Conservation (phyloP, 305 asterid genomes). For the Rubia tinctorum region DNA sequence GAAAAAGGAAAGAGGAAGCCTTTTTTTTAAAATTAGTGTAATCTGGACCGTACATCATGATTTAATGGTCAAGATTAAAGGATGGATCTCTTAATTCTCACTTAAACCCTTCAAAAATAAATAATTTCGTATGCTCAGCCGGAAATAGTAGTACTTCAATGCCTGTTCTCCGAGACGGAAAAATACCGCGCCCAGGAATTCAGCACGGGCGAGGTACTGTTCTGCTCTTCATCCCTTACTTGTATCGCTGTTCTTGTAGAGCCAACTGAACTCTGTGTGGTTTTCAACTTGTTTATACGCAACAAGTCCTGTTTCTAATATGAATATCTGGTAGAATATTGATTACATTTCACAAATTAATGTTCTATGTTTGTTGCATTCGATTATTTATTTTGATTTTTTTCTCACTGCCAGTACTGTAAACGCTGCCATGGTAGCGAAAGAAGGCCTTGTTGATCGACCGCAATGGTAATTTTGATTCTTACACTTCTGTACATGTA, state of each 20-base stretch:
- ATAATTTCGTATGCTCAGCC: slow-evolving; percentile 73
- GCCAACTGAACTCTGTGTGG: background rate
- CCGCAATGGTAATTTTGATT: slow-evolving; percentile 4
- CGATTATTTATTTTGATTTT: no score
- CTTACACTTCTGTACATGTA: background rate
- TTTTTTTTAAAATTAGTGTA: no score
- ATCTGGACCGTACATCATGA: background rate
- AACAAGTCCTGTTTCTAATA: no score
- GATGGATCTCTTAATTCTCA: background rate
- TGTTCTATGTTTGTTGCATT: background rate
- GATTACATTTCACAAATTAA: background rate
- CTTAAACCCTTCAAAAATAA: background rate
- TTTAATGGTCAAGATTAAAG: background rate
- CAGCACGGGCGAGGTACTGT: slow-evolving; percentile 71
- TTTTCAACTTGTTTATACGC: no score
- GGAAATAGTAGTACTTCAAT: slow-evolving; percentile 91
- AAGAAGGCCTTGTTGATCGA: background rate
- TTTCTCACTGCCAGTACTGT: no score
- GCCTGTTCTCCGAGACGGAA: slow-evolving; percentile 74
- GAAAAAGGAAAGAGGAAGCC: no score
- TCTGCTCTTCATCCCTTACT: no score
- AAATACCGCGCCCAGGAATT: slow-evolving; percentile 82
- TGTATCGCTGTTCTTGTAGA: no score
- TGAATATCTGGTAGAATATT: no score
- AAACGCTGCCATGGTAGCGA: background rate